Conservation (phyloP, 768 basidiomycete genomes). For the Panus rudis region DNA sequence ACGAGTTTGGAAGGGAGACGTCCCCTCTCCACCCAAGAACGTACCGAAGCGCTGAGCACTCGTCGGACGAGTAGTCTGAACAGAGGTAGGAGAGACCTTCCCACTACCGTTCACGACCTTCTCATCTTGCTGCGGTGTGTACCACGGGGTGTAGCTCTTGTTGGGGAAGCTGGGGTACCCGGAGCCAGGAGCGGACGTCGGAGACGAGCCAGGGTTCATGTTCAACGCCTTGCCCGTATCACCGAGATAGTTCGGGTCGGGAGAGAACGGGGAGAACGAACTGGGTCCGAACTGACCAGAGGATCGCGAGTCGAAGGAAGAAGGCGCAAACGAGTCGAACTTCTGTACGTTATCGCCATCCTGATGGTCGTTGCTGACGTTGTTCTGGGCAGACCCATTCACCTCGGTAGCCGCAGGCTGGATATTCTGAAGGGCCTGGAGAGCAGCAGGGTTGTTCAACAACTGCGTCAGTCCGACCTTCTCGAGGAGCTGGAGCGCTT, state of each 20-base stretch:
- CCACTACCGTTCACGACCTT: constrained; percentile 26
- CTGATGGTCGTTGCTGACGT: no score
- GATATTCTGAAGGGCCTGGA: not conserved
- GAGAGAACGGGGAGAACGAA: constrained; percentile 72
- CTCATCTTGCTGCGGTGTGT: constrained; percentile 36
- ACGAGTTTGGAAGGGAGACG: constrained; percentile 17
- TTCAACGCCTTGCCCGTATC: constrained; percentile 26
- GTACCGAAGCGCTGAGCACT: constrained; percentile 39
- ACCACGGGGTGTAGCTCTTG: constrained; percentile 47
- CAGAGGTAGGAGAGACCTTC: constrained; percentile 36
- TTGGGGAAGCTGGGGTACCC: not conserved
- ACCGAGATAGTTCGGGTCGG: constrained; percentile 50
- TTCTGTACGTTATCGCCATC: no score
- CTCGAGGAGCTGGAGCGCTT: constrained; percentile 28
- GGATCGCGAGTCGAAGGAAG: constrained; percentile 9
- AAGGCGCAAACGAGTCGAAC: constrained; percentile 6
- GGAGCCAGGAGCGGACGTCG: constrained; percentile 31
- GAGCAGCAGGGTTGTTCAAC: constrained; percentile 10
- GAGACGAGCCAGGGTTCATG: constrained; percentile 26
- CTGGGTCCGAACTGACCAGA: constrained; percentile 12
- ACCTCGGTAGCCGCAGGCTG: not conserved
- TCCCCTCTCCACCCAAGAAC: constrained; percentile 37
- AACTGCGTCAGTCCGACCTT: constrained; percentile 23
- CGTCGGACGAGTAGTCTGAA: constrained; percentile 28
- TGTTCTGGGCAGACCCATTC: no score